Conservation (phyloP, 139 green algal genomes). For the Chlorella sp. region DNA sequence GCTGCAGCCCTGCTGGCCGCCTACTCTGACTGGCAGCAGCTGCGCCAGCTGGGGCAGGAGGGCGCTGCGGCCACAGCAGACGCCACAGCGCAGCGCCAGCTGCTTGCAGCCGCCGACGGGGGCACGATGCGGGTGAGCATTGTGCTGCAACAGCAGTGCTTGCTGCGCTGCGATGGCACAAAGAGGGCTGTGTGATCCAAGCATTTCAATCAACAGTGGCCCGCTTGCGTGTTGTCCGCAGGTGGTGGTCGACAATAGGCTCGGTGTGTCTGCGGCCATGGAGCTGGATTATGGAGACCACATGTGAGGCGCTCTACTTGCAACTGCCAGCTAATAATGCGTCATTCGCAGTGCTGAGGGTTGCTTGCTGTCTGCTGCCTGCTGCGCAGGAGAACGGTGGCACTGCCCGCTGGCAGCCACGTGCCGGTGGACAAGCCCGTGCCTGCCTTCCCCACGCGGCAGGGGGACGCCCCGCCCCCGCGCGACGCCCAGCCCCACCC, state of each 20-base stretch:
- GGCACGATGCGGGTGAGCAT: too few relatives aligned
- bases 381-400: slow-evolving; percentile 44
- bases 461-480: neutral
- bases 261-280: slow-evolving; percentile 60
- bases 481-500: slow-evolving; percentile 32
- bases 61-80: slow-evolving; percentile 25
- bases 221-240: neutral
- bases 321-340: too few relatives aligned
- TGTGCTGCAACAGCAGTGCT: too few relatives aligned
- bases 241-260: slow-evolving; percentile 57
- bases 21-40: slow-evolving; percentile 17
- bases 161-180: too few relatives aligned
- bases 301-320: slow-evolving; percentile 43
- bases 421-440: slow-evolving; percentile 54
- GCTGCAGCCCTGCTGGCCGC: slow-evolving; percentile 46
- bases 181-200: too few relatives aligned
- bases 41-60: slow-evolving; percentile 25
- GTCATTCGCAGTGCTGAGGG: neutral
- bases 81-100: slow-evolving; percentile 18
- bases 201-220: too few relatives aligned
- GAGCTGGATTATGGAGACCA: slow-evolving; percentile 69
- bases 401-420: slow-evolving; percentile 32
- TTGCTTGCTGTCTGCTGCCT: neutral
- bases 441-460: slow-evolving; percentile 35
- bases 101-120: slow-evolving; percentile 1